Base-by-base conservation (phyloP, 768 basidiomycete genomes). In the Clavulina sp. region DNA sequence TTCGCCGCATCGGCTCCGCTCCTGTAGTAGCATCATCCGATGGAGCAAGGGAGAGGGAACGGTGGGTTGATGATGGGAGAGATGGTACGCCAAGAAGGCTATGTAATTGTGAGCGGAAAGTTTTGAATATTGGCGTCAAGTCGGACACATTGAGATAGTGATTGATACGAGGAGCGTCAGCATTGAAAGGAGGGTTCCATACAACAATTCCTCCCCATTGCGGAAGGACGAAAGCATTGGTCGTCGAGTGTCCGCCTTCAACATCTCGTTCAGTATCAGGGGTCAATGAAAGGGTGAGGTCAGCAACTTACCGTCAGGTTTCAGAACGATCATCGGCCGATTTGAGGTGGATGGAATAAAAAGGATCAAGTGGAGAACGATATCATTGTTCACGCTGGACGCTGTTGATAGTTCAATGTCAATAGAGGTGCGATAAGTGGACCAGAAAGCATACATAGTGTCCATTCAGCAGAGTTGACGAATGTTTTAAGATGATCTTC, bases 391-490 rank as follows among this genome's bases (percentile, higher is more conserved):
- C 2, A 81, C 81, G 52, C 88, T 83, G 0, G 93, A 93, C 7
- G 92, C 92, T 97, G 58, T 36, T 36, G n/a, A n/a, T n/a, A n/a
- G n/a, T n/a, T n/a, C n/a, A n/a, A n/a, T n/a, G n/a, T n/a, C n/a
- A n/a, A n/a, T n/a, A n/a, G n/a, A n/a, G n/a, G n/a, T n/a, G n/a
- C n/a, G n/a, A n/a, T n/a, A n/a, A n/a, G n/a, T n/a, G n/a, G n/a
- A n/a, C 26, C 31, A 43, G 24, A 29, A 48, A 31, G 57, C 71
- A 59, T 59, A 91, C 92, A 89, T 47, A 99, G 61, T 9, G 82
- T 84, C 95, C 95, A 99, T 61, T 91, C 81, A 3, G 91, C 95
- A 4, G 88, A 88, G 60, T 99, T 99, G 38, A 99, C 72, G 60
- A 99, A 99, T 0, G 92, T 80, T 13, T 84, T 89, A 53, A 95